Base-by-base conservation (phyloP, 2,329 filamentous ascomycete species). In the Coniochaeta ligniaria region DNA sequence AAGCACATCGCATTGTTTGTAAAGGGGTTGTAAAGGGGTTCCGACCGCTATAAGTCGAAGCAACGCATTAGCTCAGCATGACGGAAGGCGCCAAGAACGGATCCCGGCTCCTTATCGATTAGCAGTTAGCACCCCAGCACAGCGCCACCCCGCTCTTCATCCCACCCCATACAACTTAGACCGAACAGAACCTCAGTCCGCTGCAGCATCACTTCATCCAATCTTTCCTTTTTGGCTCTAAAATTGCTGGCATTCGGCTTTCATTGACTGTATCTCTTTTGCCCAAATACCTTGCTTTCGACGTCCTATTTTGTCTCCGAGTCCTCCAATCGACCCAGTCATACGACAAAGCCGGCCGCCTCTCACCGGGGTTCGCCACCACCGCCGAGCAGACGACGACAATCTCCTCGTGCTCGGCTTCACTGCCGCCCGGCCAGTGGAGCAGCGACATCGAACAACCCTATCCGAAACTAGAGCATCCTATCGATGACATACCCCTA, bases 251-350 rank as follows among this genome's bases (percentile, higher is more conserved):
- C 12, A 36, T 36, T 14, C 3, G 35, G 35, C 35, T 7, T 36
- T 36, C 35, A 36, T 36, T 36, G 35, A 36, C 22, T 50, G 20
- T 28, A 26, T 26, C 22, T 50, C 12, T 50, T 28, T 43, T 11
- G 41, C 41, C 20, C 22, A 50, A 26, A 14, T 6, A 31, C 3
- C 28, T 31, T 31, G 5, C 28, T 6, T 31, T 33, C 64, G 69
- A 88, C 88, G 85, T 80, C 82, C 72, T 85, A 80, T 66, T 76
- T 87, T 68, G 84, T 88, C 59, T 82, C 84, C 68, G 83, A 87
- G 63, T 87, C 86, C 70, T 75, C 88, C 67, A 85, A 85, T 88
- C 72, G 86, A 86, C 63, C 85, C 86, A 61, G 84, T 88, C 67
- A 74, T 88, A 66, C 83, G 85, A 71, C 85, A 88, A 88, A 73